phyloP scores from a whole-genome alignment of 805 yeast species.

The Pichia scutulata region DNA sequence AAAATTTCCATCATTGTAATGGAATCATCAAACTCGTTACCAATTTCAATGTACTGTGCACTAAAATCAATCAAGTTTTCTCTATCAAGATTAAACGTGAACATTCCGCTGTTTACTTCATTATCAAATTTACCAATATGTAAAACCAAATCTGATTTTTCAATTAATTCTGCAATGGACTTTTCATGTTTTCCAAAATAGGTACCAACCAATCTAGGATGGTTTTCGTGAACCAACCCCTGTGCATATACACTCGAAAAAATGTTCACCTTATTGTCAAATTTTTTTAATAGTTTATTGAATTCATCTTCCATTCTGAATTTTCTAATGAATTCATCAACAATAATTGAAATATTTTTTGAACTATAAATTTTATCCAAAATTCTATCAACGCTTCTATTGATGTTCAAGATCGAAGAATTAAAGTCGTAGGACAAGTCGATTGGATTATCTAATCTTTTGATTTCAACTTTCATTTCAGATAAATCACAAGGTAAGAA shows the following conservation, averaged over 20 bases:
- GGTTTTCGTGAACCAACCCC: constrained; percentile 32
- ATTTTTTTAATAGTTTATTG: constrained; percentile 21
- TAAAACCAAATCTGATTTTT: constrained; percentile 60
- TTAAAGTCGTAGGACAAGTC: constrained; percentile 17
- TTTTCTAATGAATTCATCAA: constrained; percentile 35
- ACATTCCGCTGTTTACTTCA: constrained; percentile 61
- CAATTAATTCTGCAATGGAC: constrained; percentile 30
- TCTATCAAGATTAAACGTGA: constrained; percentile 32
- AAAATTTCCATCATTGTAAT: constrained; percentile 30
- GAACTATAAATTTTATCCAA: constrained; percentile 32
- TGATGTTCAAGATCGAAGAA: constrained; percentile 14
- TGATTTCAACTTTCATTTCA: constrained; percentile 39
- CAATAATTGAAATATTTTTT: constrained; percentile 32
- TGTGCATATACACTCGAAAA: constrained; percentile 35
- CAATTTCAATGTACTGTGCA: constrained; percentile 35
- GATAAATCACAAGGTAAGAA: constrained; percentile 70
- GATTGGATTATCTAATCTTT: constrained; percentile 28
- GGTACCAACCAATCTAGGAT: constrained; percentile 38
- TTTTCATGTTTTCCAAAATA: constrained; percentile 32
- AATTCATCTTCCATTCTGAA: constrained; percentile 31
- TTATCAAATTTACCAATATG: constrained; percentile 59
- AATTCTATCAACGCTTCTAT: constrained; percentile 25
- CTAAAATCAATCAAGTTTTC: constrained; percentile 29
- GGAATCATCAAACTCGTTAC: constrained; percentile 20
- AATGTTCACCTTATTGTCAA: constrained; percentile 32